phyloP scores from a whole-genome alignment of 2,329 filamentous ascomycete genomes.

The Xylariaceae sp. region DNA sequence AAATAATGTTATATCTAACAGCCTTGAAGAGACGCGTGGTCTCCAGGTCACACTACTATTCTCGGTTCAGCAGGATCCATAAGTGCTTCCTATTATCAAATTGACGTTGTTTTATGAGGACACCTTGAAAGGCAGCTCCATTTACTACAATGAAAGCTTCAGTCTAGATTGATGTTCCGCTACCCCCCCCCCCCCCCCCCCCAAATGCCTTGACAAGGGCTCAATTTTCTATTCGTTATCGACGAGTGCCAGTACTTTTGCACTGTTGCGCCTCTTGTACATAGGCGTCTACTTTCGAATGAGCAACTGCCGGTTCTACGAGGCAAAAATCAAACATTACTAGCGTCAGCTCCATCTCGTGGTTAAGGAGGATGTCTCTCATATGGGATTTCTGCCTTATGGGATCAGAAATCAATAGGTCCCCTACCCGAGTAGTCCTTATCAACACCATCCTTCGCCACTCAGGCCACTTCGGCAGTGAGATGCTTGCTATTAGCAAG shows the following conservation, averaged over 20 bases:
- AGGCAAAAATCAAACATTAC: background rate
- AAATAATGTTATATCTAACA: conserved; percentile 18
- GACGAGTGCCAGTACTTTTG: background rate
- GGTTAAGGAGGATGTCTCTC: background rate
- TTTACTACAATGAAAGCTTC: conserved; percentile 2
- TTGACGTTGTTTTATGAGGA: background rate
- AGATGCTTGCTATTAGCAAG: background rate
- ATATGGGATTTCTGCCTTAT: background rate
- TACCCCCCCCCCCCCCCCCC: background rate
- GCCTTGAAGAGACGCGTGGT: conserved; percentile 8
- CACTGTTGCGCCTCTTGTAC: background rate
- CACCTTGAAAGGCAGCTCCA: background rate
- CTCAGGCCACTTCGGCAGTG: background rate
- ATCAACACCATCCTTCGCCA: background rate
- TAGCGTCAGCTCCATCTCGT: background rate
- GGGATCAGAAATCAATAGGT: background rate
- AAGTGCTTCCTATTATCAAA: conserved; percentile 13
- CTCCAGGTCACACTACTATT: conserved; percentile 18
- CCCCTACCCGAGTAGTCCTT: background rate
- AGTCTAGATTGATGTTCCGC: conserved; percentile 9
- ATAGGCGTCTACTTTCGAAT: background rate
- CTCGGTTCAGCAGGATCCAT: conserved; percentile 10
- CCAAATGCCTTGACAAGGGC: background rate
- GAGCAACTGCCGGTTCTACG: background rate
- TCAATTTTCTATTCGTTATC: background rate